Evolutionary conservation across 1,284 basidiomycete genomes (phyloP), one percentile per base, ranked within the genome.

Genomic region (Gomphus bonarii): DNA sequence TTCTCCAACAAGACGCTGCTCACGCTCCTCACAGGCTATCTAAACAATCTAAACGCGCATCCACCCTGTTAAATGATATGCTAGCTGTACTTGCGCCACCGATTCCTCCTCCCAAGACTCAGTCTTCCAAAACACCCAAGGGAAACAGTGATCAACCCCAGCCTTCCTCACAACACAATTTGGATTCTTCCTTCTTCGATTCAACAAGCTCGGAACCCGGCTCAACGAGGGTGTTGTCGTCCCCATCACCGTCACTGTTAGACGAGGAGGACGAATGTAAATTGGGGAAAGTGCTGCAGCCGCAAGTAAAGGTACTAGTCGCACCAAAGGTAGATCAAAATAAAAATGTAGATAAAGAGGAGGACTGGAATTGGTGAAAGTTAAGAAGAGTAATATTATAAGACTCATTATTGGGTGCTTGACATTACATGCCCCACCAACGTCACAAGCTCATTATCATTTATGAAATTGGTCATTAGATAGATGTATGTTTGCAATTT

Each of bases 11-110:
- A 54, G 22, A 54, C 53, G 43, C 40, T 60, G 25, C 46, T 52
- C 43, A 7, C 16, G 57, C 14, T 43, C 10, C 11, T 11, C 35
- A 30, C 60, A 85, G 84, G 31, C 75, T 85, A 63, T 70, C 77
- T 16, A 82, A 80, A 63, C 73, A 71, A 63, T 50, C 80, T 60
- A 85, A 84, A 67, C 80, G 84, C 28, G 85, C 84, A 0, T 84
- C 85, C 0, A 63, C 78, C 1, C 72, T 87, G 38, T 65, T 88
- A 54, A 78, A 80, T 0, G 85, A 86, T 63, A 77, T 87, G 38
- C 82, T 75, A 8, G 74, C 76, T 6, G 82, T 76, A 0, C 71
- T 85, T 10, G 63, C 69, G 64, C 73, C 61, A 12, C 50, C 59
- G 12, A 20, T 49, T 14, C 18, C 57, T 18, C 22, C 50, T 30